Conservation (phyloP, 495 filamentous ascomycete genomes). For the Hypoxylon subgilvum region DNA sequence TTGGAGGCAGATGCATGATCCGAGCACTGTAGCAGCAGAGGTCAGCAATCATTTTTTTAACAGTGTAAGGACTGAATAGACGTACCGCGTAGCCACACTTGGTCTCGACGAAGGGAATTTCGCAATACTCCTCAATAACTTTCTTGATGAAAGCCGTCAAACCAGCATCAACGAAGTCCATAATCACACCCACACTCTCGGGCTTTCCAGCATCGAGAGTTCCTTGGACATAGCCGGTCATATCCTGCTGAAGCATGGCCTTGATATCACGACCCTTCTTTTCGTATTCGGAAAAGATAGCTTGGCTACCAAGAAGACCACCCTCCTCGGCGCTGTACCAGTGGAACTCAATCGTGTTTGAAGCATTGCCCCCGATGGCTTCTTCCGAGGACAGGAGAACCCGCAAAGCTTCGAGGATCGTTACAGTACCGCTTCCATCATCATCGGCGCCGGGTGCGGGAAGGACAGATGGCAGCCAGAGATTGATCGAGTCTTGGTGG, state of each 20-base stretch:
- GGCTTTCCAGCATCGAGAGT: conserved; percentile 82
- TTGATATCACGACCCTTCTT: conserved; percentile 76
- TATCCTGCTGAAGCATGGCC: conserved; percentile 99
- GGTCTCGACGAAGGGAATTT: conserved; percentile 86
- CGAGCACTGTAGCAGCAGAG: no score
- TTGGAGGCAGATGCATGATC: conserved; percentile 97
- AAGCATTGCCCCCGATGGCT: conserved; percentile 59
- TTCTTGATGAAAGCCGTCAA: conserved; percentile 93
- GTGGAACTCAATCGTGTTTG: conserved; percentile 96
- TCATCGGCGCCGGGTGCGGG: conserved; percentile 68
- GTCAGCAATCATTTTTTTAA: no score
- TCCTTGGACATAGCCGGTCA: conserved; percentile 89
- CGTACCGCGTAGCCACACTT: conserved; percentile 98
- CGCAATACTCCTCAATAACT: conserved; percentile 84
- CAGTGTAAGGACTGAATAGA: no score
- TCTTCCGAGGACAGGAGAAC: conserved; percentile 59
- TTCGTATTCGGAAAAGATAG: conserved; percentile 86
- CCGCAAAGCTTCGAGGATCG: conserved; percentile 67
- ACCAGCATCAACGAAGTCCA: conserved; percentile 82
- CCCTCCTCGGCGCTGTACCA: conserved; percentile 98
- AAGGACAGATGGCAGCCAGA: conserved; percentile 83
- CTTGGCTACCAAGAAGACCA: conserved; percentile 87
- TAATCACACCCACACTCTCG: conserved; percentile 91
- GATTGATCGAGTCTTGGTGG: conserved; percentile 80
- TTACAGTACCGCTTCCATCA: conserved; percentile 65